phyloP scores from a whole-genome alignment of 1,284 basidiomycete genomes.

The Lignosus rhinocerotis region DNA sequence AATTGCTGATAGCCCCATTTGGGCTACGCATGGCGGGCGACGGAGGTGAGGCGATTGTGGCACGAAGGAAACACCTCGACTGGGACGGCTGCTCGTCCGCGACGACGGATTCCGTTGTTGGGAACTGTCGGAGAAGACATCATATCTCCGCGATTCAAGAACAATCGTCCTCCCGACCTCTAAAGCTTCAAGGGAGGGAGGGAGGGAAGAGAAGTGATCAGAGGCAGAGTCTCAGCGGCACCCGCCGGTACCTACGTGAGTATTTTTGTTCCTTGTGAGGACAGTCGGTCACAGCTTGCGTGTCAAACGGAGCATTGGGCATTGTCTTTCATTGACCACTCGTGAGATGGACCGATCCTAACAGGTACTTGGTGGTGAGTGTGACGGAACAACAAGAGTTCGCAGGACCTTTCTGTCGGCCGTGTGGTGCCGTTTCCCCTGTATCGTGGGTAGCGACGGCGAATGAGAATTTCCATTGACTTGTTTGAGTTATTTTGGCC shows the following conservation, averaged over 20 bases:
- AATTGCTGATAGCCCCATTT: neutral
- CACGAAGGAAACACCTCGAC: neutral
- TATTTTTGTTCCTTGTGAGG: neutral
- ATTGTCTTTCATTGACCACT: neutral
- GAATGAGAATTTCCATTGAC: neutral
- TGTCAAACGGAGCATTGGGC: neutral
- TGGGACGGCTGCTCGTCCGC: neutral
- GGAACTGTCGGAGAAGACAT: slow-evolving; percentile 10
- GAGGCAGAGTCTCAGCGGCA: too few species aligned
- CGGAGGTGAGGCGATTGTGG: neutral
- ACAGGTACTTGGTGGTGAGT: neutral
- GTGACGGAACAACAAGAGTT: neutral
- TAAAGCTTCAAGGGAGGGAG: slow-evolving; percentile 1
- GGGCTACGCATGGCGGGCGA: neutral
- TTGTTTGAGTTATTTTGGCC: neutral
- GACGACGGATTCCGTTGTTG: neutral
- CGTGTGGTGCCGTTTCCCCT: neutral
- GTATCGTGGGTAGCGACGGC: neutral
- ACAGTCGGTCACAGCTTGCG: neutral
- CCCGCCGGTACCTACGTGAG: neutral
- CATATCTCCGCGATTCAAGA: slow-evolving; percentile 20
- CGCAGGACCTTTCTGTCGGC: neutral
- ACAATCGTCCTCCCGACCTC: neutral
- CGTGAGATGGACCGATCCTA: neutral
- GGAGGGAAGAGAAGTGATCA: too few species aligned